Conservation (phyloP, 169 alveolate species). For the Plasmodium gaboni region DNA sequence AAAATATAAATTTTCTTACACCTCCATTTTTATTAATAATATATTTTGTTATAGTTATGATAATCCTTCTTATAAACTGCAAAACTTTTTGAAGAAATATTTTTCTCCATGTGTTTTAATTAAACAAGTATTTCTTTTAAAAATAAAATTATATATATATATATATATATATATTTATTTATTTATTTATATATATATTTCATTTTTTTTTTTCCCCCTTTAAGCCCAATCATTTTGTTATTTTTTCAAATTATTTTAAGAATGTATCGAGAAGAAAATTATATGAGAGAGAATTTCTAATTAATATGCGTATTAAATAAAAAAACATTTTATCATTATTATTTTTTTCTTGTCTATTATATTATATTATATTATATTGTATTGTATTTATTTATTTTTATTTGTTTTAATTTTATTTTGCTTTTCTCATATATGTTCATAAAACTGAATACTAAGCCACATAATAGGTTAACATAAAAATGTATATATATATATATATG, state of each 20-base stretch:
- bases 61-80: constrained; percentile 48
- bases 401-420: too few relatives aligned
- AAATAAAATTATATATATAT: not conserved
- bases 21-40: not conserved
- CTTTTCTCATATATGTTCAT: too few relatives aligned
- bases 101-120: constrained; percentile 43
- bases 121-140: constrained; percentile 24
- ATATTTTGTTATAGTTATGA: constrained; percentile 29
- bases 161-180: not conserved
- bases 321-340: too few relatives aligned
- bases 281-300: too few relatives aligned
- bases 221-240: constrained; percentile 63
- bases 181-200: not conserved
- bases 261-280: not conserved
- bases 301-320: too few relatives aligned
- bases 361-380: too few relatives aligned
- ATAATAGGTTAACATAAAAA: too few relatives aligned
- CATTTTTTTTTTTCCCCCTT: constrained; percentile 2
- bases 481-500: not conserved
- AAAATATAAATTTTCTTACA: not conserved
- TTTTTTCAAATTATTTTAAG: constrained; percentile 28
- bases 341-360: too few relatives aligned
- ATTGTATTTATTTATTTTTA: too few relatives aligned
- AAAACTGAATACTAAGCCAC: too few relatives aligned
- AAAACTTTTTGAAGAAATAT: constrained; percentile 31